Percentiles rank a stretch among this genome's conserved stretches.
phyloP scores from a whole-genome alignment of 441 rosid genomes.

The Gossypium davidsonii region DNA sequence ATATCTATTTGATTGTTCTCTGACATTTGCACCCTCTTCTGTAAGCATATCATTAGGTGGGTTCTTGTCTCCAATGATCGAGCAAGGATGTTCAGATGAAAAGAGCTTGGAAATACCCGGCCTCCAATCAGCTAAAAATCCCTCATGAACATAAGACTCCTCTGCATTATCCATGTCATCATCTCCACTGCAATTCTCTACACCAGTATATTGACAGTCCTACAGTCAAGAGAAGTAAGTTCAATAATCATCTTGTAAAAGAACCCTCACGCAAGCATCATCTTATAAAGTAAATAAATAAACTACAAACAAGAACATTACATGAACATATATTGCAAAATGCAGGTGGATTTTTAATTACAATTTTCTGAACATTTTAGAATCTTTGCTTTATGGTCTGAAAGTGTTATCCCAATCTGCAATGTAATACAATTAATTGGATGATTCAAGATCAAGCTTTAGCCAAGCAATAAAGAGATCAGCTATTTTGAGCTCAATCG shows the following conservation, averaged over 20 bases:
- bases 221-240: slow-evolving; percentile 26
- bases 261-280: slow-evolving; percentile 15
- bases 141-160: slow-evolving; percentile 78
- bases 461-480: slow-evolving; percentile 1
- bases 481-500: slow-evolving; percentile 10
- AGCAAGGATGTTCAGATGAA: slow-evolving; percentile 28
- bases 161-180: slow-evolving; percentile 49
- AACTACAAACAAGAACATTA: not conserved
- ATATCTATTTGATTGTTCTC: slow-evolving; percentile 31
- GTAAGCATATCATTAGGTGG: slow-evolving; percentile 21
- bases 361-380: not conserved
- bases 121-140: slow-evolving; percentile 82
- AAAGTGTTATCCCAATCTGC: not conserved
- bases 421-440: not conserved
- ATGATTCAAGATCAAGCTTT: slow-evolving; percentile 12
- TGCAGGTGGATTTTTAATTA: not conserved
- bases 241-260: slow-evolving; percentile 9
- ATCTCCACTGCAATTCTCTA: slow-evolving; percentile 52
- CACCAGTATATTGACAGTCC: slow-evolving; percentile 45
- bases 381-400: not conserved
- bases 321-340: not conserved
- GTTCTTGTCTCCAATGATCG: slow-evolving; percentile 29
- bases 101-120: slow-evolving; percentile 39
- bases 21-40: slow-evolving; percentile 22
- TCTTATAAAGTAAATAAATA: not conserved